These are phyloP conservation scores for Phialocephala subalpina DNA, from an alignment of 2,329 filamentous ascomycete species.

Conservation along the genomic window DNA sequence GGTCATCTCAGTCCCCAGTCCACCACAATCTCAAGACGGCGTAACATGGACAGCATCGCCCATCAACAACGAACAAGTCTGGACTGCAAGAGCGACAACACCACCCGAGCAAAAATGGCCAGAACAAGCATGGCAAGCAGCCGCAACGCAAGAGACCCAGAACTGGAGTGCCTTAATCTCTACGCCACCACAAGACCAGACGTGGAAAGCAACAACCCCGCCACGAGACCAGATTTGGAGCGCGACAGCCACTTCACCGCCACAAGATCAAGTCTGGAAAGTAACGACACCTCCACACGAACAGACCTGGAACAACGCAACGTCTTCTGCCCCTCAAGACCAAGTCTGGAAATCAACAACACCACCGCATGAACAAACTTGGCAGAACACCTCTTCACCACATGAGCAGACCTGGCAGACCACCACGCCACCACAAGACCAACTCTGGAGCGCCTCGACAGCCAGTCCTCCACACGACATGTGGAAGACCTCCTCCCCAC, in stretches of 20 bases:
- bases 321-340: too few relatives aligned
- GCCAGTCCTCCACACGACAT: conserved; percentile 1
- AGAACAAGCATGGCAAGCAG: background rate
- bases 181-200: background rate
- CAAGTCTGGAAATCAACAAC: background rate
- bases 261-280: background rate
- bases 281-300: too few relatives aligned
- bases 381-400: background rate
- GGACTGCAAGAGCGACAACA: background rate
- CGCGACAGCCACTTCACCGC: background rate
- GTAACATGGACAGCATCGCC: conserved; percentile 4
- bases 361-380: background rate
- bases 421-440: background rate
- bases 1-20: background rate
- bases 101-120: background rate
- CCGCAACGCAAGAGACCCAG: background rate
- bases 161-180: background rate
- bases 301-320: too few relatives aligned
- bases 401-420: background rate
- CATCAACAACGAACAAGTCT: background rate
- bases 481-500: conserved; percentile 5
- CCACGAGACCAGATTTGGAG: background rate
- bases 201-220: background rate
- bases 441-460: conserved; percentile 7
- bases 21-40: background rate